These are phyloP conservation scores for Monosporozyma aerobia DNA, from an alignment of 805 yeast species.

Conservation along the genomic window DNA sequence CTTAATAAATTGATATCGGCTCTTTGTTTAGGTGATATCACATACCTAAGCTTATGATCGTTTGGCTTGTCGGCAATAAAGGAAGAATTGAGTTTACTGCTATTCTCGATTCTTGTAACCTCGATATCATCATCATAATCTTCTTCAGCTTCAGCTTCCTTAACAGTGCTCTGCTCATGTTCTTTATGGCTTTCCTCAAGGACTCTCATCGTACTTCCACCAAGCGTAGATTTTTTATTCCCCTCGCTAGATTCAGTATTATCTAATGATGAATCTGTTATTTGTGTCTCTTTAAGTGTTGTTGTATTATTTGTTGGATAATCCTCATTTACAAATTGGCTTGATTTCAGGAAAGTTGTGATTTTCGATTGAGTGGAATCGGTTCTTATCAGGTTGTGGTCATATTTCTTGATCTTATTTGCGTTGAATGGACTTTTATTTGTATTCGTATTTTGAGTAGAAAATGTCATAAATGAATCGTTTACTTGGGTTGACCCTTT, in stretches of 20 bases:
- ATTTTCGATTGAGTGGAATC: constrained; percentile 28
- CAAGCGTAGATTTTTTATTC: background rate
- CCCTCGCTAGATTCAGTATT: background rate
- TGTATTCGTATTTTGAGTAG: background rate
- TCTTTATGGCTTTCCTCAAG: background rate
- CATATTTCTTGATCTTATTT: constrained; percentile 21
- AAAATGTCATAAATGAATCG: background rate
- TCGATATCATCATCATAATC: constrained; percentile 3
- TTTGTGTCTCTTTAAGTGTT: background rate
- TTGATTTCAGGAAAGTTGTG: constrained; percentile 19
- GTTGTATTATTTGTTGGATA: background rate
- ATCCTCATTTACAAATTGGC: constrained; percentile 1
- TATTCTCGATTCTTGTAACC: background rate
- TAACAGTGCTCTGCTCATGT: background rate
- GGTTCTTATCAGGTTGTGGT: constrained; percentile 28
- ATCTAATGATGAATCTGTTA: background rate
- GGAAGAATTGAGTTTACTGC: background rate
- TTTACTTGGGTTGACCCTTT: background rate
- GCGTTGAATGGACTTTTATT: background rate
- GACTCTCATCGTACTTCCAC: background rate
- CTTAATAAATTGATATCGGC: constrained; percentile 46
- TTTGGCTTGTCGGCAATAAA: background rate
- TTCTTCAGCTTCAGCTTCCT: background rate
- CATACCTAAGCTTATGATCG: constrained; percentile 7
- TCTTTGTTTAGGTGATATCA: constrained; percentile 21